Evolutionary conservation across 2,329 filamentous ascomycete species (phyloP), one percentile per base, ranked within the genome.

Genomic region (Diaporthe vaccinii): DNA sequence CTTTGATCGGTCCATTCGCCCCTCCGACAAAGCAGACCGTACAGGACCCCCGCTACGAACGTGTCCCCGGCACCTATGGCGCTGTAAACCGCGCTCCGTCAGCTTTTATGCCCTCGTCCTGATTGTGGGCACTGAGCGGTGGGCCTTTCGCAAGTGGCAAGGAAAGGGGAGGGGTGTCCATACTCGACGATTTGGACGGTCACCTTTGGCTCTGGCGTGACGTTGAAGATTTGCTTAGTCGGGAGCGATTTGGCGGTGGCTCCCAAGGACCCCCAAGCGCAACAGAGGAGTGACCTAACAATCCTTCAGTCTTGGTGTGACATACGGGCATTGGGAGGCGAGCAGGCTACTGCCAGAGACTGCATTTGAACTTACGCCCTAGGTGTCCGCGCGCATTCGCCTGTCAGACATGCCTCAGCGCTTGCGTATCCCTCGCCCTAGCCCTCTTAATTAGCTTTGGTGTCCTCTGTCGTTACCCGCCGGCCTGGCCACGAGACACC

Each of bases 31-130:
- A 89, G 83, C 76, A 94, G 82, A 49, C 86, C 88, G 83, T 92
- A 94, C 67, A 95, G 84, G 82, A 93, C 91, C 75, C 92, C 93
- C 46, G 93, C 93, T 77, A 93, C 90, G 80, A 95, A 95, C 0
- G 93, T 94, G 80, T 95, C 93, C 78, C 93, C 93, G 58, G 93
- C 93, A 73, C 93, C 93, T 76, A 95, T 89, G 8, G 92, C 88
- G 81, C 93, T 94, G 72, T 46, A 31, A 36, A 34, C 17, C 53
- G 53, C 55, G 58, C 55, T 34, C 28, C 46, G 75, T 75, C 75
- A 75, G 65, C 49, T 68, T 75, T 72, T 10, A 34, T 49, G 44
- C 41, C 10, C 53, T 70, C 51, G 49, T 70, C 46, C n/a, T 49
- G 46, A n/a, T 41, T 41, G 59, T 72, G 59, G 51, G 25, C 55